phyloP scores from a whole-genome alignment of 208 protist species.

The Polymyxa betae region DNA sequence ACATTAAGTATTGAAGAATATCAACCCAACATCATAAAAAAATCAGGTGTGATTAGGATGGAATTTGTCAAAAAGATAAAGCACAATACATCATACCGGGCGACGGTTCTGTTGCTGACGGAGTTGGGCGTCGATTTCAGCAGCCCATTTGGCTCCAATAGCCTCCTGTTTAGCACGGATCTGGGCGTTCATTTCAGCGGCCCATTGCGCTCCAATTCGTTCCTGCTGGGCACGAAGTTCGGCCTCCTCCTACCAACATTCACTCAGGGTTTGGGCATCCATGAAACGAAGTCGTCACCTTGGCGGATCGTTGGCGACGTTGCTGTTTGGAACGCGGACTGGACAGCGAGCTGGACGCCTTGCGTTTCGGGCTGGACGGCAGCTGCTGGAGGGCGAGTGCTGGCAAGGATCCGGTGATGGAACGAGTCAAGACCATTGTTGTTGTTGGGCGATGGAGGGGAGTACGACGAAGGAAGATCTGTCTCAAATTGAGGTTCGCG shows the following conservation, averaged over 20 bases:
- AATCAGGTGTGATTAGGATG: no score
- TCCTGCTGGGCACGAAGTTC: neutral
- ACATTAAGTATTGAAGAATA: no score
- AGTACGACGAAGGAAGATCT: no score
- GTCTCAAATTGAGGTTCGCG: no score
- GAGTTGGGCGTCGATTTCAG: neutral
- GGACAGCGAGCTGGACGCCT: neutral
- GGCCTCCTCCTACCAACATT: neutral
- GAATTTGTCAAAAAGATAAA: no score
- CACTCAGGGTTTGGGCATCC: neutral
- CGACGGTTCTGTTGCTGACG: neutral
- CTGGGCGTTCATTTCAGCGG: neutral
- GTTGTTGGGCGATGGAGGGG: no score
- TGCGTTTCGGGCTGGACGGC: neutral
- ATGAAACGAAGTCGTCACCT: neutral
- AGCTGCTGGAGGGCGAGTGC: neutral
- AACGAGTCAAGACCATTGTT: neutral
- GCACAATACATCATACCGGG: neutral
- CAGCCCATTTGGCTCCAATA: neutral
- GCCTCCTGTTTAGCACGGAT: neutral
- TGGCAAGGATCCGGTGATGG: neutral
- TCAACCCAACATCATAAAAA: no score
- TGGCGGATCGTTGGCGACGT: neutral
- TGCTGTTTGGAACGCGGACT: neutral
- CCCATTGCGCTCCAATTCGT: neutral